phyloP scores from a whole-genome alignment of 2,329 filamentous ascomycete species.

The Aspergillus sp. region DNA sequence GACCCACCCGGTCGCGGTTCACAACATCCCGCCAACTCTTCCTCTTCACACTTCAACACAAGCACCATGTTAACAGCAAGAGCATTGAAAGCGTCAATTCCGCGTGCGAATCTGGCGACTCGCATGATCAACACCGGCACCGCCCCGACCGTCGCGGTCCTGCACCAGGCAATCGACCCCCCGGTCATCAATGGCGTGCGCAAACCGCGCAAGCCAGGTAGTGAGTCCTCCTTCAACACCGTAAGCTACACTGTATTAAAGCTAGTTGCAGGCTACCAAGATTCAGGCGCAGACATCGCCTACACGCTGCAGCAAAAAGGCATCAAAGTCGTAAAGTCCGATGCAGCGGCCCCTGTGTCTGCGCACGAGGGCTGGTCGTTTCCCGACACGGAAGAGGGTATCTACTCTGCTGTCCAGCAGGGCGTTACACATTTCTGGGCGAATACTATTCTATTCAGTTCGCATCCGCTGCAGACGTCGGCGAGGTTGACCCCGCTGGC shows the following conservation, averaged over 20 bases:
- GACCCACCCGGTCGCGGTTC: too few species aligned
- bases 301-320: slow-evolving; percentile 37
- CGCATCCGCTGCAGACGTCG: slow-evolving; percentile 50
- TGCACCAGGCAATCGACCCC: slow-evolving; percentile 50
- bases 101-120: background rate
- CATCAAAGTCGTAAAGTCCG: slow-evolving; percentile 35
- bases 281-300: slow-evolving; percentile 52
- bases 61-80: background rate
- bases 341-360: slow-evolving; percentile 27
- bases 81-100: background rate
- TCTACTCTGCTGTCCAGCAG: slow-evolving; percentile 39
- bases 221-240: slow-evolving; percentile 21
- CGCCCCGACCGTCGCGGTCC: slow-evolving; percentile 39
- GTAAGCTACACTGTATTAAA: too few species aligned
- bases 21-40: too few species aligned
- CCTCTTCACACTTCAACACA: too few species aligned
- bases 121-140: background rate
- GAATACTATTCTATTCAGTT: slow-evolving; percentile 52
- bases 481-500: slow-evolving; percentile 29
- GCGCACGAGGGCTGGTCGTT: slow-evolving; percentile 43
- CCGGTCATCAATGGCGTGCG: slow-evolving; percentile 49
- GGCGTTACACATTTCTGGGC: slow-evolving; percentile 52
- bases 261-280: slow-evolving; percentile 43
- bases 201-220: slow-evolving; percentile 53
- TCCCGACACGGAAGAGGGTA: slow-evolving; percentile 46